These are phyloP conservation scores for Rubia peregrina DNA, from an alignment of 305 asterid genomes.

Conservation along the genomic window DNA sequence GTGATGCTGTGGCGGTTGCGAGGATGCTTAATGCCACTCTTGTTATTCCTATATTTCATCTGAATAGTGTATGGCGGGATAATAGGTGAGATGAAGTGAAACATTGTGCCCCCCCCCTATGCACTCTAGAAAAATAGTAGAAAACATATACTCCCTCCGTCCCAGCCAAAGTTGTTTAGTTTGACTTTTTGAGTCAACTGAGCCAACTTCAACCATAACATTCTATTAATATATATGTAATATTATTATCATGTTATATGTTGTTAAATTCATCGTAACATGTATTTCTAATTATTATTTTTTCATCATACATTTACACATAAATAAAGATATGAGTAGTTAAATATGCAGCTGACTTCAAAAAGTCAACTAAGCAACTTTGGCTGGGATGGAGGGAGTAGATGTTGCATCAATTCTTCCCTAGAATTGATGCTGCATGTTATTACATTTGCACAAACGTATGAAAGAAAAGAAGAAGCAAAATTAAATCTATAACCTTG, in stretches of 20 bases:
- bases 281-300: too few species aligned
- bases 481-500: background rate
- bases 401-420: background rate
- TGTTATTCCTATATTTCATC: conserved; percentile 92
- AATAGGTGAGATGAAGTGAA: conserved; percentile 48
- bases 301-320: too few species aligned
- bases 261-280: too few species aligned
- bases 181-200: too few species aligned
- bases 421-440: background rate
- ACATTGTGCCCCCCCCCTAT: background rate
- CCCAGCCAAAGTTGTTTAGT: too few species aligned
- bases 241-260: too few species aligned
- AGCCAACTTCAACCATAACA: too few species aligned
- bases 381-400: too few species aligned
- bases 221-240: too few species aligned
- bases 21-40: conserved; percentile 97
- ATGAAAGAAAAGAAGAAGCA: background rate
- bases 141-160: background rate
- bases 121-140: background rate
- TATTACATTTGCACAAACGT: background rate
- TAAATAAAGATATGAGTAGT: too few species aligned
- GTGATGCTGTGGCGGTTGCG: conserved; percentile 99
- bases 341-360: too few species aligned
- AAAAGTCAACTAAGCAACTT: too few species aligned
- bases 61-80: conserved; percentile 96